Conservation (phyloP, 1,284 basidiomycete species). For the Athelia sp. region DNA sequence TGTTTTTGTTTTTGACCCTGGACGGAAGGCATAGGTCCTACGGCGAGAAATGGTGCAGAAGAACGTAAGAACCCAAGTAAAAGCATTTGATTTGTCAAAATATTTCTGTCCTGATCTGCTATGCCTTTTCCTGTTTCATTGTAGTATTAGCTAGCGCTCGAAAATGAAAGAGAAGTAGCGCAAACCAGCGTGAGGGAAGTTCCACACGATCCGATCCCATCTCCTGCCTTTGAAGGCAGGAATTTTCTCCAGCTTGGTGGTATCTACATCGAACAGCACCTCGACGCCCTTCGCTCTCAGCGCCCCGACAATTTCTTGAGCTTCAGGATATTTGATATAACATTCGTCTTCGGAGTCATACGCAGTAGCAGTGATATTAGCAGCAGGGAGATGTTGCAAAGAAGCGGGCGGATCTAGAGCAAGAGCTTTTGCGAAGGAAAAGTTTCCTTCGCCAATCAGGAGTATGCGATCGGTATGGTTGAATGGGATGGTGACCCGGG, state of each 20-base stretch:
- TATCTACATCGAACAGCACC: conserved; percentile 85
- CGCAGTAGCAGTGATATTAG: conserved; percentile 80
- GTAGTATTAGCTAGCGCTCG: conserved; percentile 3
- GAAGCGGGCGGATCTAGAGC: conserved; percentile 46
- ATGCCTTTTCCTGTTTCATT: conserved; percentile 80
- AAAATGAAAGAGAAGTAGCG: conserved; percentile 7
- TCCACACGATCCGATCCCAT: conserved; percentile 88
- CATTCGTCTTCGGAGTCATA: conserved; percentile 81
- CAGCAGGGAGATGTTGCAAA: conserved; percentile 53
- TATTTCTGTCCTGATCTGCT: conserved; percentile 91
- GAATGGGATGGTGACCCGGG: conserved; percentile 68
- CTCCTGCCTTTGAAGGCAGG: conserved; percentile 47
- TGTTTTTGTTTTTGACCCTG: conserved; percentile 39
- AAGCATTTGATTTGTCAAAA: conserved; percentile 87
- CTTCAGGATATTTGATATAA: conserved; percentile 83
- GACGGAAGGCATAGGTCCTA: conserved; percentile 49
- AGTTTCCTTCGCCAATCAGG: conserved; percentile 94
- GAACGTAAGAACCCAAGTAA: conserved; percentile 82
- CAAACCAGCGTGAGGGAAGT: conserved; percentile 94
- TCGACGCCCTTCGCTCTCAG: conserved; percentile 61
- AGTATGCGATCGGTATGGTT: conserved; percentile 73
- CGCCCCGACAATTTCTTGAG: conserved; percentile 51
- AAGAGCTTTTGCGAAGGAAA: conserved; percentile 85
- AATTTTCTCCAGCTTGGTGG: conserved; percentile 66
- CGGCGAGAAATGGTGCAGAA: conserved; percentile 58